Evolutionary conservation across 306 rosid genomes (phyloP).

Genomic region (Prunus mira): DNA sequence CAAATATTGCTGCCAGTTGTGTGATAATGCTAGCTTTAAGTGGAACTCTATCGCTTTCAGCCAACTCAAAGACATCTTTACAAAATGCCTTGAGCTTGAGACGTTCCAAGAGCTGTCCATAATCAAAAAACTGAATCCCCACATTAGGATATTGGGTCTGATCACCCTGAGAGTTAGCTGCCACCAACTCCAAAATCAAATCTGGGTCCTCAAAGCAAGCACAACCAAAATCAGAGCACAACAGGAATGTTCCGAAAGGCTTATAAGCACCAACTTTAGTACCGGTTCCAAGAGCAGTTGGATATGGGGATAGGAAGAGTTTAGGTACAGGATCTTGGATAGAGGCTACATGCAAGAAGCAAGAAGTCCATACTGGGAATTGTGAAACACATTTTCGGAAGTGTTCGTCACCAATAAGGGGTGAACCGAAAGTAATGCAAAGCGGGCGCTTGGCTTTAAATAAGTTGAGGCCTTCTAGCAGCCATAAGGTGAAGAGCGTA

Average conservation of each 20-base stretch:
- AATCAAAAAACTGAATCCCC: constrained; percentile 10
- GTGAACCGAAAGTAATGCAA: constrained; percentile 79
- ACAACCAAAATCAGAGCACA: constrained; percentile 39
- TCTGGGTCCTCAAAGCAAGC: constrained; percentile 50
- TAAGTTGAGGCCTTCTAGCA: constrained; percentile 29
- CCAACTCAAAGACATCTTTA: background rate
- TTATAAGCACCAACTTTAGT: background rate
- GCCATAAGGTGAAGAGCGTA: constrained; percentile 59
- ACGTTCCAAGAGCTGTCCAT: constrained; percentile 29
- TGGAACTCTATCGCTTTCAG: constrained; percentile 1
- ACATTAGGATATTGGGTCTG: background rate
- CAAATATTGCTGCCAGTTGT: constrained; percentile 40
- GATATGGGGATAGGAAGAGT: background rate
- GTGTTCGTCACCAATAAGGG: constrained; percentile 46
- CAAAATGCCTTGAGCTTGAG: constrained; percentile 24
- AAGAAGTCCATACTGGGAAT: constrained; percentile 54
- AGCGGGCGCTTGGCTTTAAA: constrained; percentile 44
- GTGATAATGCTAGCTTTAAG: constrained; percentile 29
- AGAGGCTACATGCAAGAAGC: constrained; percentile 61
- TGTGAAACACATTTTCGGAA: constrained; percentile 40
- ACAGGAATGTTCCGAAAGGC: constrained; percentile 72
- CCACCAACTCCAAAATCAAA: constrained; percentile 28
- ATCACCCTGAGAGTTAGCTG: constrained; percentile 1
- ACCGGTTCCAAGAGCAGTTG: background rate
- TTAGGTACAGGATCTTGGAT: constrained; percentile 42